Evolutionary conservation across 345 rosid species (phyloP).

Genomic region (Mangifera indica): DNA sequence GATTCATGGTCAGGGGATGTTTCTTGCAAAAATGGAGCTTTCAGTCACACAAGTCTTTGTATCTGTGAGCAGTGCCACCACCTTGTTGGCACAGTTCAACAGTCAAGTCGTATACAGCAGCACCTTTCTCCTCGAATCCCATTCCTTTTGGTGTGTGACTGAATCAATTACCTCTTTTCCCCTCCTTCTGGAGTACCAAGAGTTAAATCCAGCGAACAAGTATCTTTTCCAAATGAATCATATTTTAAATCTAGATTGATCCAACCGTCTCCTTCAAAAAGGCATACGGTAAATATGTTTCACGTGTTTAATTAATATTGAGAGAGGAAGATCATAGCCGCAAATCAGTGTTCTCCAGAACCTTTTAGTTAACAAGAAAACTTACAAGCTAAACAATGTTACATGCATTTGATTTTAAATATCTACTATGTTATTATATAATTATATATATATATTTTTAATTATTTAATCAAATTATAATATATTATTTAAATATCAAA

Average conservation of each 20-base stretch:
- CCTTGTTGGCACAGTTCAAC: not conserved
- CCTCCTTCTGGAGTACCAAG: no score
- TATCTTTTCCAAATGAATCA: not conserved
- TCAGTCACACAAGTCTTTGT: not conserved
- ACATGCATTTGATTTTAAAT: no score
- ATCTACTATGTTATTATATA: no score
- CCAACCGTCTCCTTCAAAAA: no score
- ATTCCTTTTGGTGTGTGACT: not conserved
- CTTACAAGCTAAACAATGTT: conserved; percentile 46
- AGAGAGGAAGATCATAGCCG: conserved; percentile 20
- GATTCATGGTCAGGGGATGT: not conserved
- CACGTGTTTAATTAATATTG: no score
- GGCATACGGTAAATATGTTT: no score
- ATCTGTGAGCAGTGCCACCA: not conserved
- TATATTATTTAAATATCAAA: no score
- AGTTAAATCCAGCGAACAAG: conserved; percentile 15
- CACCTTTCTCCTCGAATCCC: not conserved
- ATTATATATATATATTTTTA: no score
- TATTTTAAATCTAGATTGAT: no score
- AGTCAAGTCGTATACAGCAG: not conserved
- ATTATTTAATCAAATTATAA: no score
- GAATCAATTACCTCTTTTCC: not conserved
- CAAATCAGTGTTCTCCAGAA: conserved; percentile 40
- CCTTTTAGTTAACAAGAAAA: conserved; percentile 46
- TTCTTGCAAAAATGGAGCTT: not conserved